Percentiles rank a stretch among this genome's conserved stretches.
Conservation (phyloP, 805 yeast genomes). For the Starmera pachycereana region DNA sequence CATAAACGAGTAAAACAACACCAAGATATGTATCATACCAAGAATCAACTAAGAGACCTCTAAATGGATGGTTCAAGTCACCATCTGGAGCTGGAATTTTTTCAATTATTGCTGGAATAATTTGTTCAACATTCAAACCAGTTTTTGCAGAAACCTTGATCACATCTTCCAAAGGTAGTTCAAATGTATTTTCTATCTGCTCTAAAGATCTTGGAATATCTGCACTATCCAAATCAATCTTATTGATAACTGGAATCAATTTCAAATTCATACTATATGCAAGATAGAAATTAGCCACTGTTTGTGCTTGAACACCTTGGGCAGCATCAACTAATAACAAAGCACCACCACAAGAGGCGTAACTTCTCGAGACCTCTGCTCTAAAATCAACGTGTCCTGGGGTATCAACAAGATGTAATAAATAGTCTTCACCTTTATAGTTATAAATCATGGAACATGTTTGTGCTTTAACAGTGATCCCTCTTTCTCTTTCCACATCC, state of each 20-base stretch:
- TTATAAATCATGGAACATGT: conserved; percentile 89
- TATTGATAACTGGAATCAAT: conserved; percentile 82
- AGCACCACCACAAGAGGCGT: conserved; percentile 96
- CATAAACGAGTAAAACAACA: conserved; percentile 73
- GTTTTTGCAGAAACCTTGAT: conserved; percentile 88
- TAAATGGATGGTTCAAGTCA: conserved; percentile 36
- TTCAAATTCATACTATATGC: conserved; percentile 80
- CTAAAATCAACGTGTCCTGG: conserved; percentile 98
- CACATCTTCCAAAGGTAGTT: conserved; percentile 61
- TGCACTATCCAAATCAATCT: conserved; percentile 83
- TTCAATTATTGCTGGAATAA: conserved; percentile 76
- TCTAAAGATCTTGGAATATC: conserved; percentile 72
- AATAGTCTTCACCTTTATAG: conserved; percentile 57
- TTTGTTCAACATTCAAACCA: conserved; percentile 65
- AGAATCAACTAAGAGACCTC: conserved; percentile 85
- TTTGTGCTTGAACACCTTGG: conserved; percentile 96
- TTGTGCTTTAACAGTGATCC: conserved; percentile 95
- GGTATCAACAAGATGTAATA: conserved; percentile 87
- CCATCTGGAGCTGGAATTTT: conserved; percentile 78
- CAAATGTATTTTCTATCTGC: conserved; percentile 81
- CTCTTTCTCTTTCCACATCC: conserved; percentile 93
- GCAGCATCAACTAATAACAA: conserved; percentile 84
- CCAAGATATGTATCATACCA: conserved; percentile 96
- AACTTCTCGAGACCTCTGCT: conserved; percentile 86
- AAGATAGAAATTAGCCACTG: conserved; percentile 91